Conservation (phyloP, 495 filamentous ascomycete genomes). For the Diplogelasinospora grovesii region DNA sequence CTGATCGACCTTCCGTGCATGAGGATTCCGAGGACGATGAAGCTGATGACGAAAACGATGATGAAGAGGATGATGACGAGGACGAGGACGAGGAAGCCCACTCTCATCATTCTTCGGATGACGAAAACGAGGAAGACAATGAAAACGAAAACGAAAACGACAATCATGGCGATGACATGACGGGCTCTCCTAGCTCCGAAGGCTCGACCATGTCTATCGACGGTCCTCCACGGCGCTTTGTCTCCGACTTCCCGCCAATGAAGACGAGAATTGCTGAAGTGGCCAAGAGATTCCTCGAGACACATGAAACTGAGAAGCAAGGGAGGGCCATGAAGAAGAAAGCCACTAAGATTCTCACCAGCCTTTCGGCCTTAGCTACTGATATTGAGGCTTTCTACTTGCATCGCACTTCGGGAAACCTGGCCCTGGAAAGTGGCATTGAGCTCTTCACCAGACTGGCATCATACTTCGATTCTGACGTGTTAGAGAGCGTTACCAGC, state of each 20-base stretch:
- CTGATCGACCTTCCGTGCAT: slow-evolving; percentile 5
- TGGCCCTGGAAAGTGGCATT: slow-evolving; percentile 45
- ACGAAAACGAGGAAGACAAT: slow-evolving; percentile 39
- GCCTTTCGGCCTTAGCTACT: slow-evolving; percentile 62
- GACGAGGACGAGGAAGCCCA: slow-evolving; percentile 42
- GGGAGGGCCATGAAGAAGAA: slow-evolving; percentile 65
- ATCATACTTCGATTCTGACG: slow-evolving; percentile 80
- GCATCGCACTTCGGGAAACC: slow-evolving; percentile 33
- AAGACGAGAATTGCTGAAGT: slow-evolving; percentile 66
- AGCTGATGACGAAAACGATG: slow-evolving; percentile 42
- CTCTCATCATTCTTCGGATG: slow-evolving; percentile 27
- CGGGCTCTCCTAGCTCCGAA: slow-evolving; percentile 62
- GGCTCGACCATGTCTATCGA: slow-evolving; percentile 52
- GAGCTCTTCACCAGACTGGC: slow-evolving; percentile 71
- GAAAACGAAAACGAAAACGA: slow-evolving; percentile 51
- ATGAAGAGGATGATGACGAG: slow-evolving; percentile 30
- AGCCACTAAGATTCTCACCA: slow-evolving; percentile 64
- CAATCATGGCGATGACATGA: slow-evolving; percentile 52
- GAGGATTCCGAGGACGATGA: slow-evolving; percentile 29
- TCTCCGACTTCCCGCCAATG: slow-evolving; percentile 52
- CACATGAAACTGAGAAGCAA: slow-evolving; percentile 70
- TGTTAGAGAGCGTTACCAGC: slow-evolving; percentile 91
- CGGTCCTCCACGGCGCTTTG: slow-evolving; percentile 36
- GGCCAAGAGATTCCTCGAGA: slow-evolving; percentile 75
- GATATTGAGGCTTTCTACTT: slow-evolving; percentile 67